These are phyloP conservation scores for Ogataea henricii DNA, from an alignment of 805 yeast species.

Conservation along the genomic window DNA sequence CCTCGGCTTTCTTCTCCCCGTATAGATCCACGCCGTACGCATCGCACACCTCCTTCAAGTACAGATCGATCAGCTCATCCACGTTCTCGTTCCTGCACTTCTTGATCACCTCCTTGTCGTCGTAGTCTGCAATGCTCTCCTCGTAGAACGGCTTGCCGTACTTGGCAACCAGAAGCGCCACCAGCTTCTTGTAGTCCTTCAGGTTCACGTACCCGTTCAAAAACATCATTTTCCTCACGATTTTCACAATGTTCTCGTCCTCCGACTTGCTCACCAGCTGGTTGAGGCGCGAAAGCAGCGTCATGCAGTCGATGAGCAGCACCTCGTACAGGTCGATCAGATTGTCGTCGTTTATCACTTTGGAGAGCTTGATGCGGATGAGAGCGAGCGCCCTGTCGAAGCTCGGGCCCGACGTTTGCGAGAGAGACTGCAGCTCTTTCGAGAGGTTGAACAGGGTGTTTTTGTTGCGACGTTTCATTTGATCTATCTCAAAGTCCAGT, in stretches of 20 bases:
- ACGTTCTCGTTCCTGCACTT: constrained; percentile 33
- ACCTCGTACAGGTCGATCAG: constrained; percentile 27
- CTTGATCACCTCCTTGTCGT: constrained; percentile 21
- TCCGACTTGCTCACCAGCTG: constrained; percentile 19
- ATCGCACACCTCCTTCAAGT: constrained; percentile 32
- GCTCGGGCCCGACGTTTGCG: constrained; percentile 16
- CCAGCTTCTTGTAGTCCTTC: constrained; percentile 28
- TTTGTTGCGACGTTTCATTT: constrained; percentile 30
- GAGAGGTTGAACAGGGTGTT: constrained; percentile 24
- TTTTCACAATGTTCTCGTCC: constrained; percentile 18
- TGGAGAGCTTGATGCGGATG: constrained; percentile 22
- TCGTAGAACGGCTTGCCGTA: constrained; percentile 29
- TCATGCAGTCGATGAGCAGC: constrained; percentile 26
- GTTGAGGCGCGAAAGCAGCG: constrained; percentile 25
- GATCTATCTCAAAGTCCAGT: constrained; percentile 28
- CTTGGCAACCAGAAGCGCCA: constrained; percentile 23
- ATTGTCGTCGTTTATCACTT: constrained; percentile 29
- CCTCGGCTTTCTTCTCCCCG: constrained; percentile 18
- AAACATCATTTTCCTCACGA: constrained; percentile 23
- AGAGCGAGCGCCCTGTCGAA: constrained; percentile 27
- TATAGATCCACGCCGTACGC: constrained; percentile 32
- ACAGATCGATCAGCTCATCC: constrained; percentile 28
- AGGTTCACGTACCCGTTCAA: constrained; percentile 22
- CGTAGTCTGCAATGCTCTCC: constrained; percentile 17
- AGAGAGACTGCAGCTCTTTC: constrained; percentile 21